Evolutionary conservation across 768 basidiomycete genomes (phyloP), one percentile per base, ranked within the genome.

Genomic region (Suillus brevipes): DNA sequence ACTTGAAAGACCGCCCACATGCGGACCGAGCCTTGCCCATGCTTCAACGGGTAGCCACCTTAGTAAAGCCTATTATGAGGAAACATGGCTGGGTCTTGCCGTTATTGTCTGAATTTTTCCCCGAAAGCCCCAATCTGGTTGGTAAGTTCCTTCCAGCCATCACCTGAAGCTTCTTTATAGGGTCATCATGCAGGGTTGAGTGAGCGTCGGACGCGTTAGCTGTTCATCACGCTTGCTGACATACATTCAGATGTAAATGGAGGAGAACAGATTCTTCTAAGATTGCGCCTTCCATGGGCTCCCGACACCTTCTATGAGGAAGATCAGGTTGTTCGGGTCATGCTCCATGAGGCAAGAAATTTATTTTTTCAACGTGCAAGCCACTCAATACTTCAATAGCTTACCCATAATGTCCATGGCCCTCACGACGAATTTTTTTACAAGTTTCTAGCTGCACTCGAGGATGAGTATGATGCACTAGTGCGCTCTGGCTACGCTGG

Each of bases 11-110:
- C 64, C 83, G 82, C 71, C 89, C 89, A 45, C 84, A 85, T 69
- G 84, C 87, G 52, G 85, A 90, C 67, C 82, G 85, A 45, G 92
- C 94, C 20, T 80, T 93, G 50, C 74, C 80, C 18, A 80, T 91
- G 73, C 82, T 95, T 43, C 84, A 90, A 69, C 83, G 83, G 66
- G 82, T 92, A 37, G 89, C 90, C 0, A 88, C 89, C 2, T 82
- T 93, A 58, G 94, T 97, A 59, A 96, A 95, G 75, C 96, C 96
- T 8, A 94, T 98, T 68, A 97, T 97, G 95, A 82, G 88, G 64
- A 92, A 89, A 68, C 89, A 89, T 69, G 78, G 78, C 6, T 98
- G 95, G 95, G 81, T 84, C 34, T 80, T 94, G 34, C 90, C 91
- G 34, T 82, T 87, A 1, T 85, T 94, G n/a, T 80, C 87, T n/a